Percentiles rank a stretch among this genome's conserved stretches.
phyloP scores from a whole-genome alignment of 2,329 filamentous ascomycete species.

The Elsinoe arachidis region DNA sequence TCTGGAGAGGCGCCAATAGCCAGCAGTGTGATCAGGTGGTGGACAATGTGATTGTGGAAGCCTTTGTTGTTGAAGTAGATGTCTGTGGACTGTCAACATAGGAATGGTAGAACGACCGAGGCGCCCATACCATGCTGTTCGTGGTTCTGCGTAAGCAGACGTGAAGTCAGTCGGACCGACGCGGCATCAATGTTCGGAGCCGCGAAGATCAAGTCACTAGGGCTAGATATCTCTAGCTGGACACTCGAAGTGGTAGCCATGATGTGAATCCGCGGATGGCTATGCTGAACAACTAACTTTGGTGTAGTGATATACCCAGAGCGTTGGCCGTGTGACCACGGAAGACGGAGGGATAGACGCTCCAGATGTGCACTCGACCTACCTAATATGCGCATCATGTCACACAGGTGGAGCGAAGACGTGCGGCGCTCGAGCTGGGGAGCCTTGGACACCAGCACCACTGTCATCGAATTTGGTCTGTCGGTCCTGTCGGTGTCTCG shows the following conservation, averaged over 20 bases:
- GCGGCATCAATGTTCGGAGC: neutral
- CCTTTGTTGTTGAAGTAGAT: constrained; percentile 69
- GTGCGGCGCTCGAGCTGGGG: no score
- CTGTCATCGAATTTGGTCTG: no score
- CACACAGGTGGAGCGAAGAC: no score
- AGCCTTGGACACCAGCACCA: no score
- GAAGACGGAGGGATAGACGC: neutral
- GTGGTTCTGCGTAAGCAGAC: constrained; percentile 37
- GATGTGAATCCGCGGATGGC: constrained; percentile 14
- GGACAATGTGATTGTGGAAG: constrained; percentile 76
- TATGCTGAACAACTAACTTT: neutral
- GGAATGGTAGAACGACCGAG: neutral
- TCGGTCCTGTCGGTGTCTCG: no score
- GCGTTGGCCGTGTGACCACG: neutral
- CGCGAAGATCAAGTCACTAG: constrained; percentile 23
- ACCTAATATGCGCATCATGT: no score
- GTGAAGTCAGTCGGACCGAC: neutral
- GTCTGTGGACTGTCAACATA: constrained; percentile 30
- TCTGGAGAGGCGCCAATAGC: constrained; percentile 59
- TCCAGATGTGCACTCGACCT: neutral
- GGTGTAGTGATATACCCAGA: neutral
- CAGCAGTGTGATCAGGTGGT: constrained; percentile 68
- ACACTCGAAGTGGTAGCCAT: constrained; percentile 44
- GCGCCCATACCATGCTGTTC: neutral
- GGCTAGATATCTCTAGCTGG: constrained; percentile 30